Percentiles rank a stretch among this genome's conserved stretches.
Conservation (phyloP, 192 early-diverging fungal species). For the Coemansia umbellata region DNA sequence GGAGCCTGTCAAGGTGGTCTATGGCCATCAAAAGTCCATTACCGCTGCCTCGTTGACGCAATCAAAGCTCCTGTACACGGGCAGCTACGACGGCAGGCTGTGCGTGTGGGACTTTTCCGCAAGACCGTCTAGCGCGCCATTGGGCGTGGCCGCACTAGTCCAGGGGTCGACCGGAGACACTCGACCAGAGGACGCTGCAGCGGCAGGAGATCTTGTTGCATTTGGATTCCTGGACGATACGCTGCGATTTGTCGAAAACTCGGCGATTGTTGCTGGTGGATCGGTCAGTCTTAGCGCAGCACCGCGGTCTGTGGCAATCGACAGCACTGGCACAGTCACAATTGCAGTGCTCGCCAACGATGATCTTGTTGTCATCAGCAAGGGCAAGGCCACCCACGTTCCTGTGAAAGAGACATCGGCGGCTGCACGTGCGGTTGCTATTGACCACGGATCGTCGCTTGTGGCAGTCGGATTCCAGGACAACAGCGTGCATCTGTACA, state of each 20-base stretch:
- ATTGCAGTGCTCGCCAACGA: slow-evolving; percentile 33
- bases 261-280: not conserved
- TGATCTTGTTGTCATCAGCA: slow-evolving; percentile 12
- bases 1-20: slow-evolving; percentile 16
- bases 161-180: slow-evolving; percentile 6
- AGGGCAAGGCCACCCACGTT: not conserved
- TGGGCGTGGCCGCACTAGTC: slow-evolving; percentile 10
- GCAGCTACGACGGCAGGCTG: slow-evolving; percentile 92
- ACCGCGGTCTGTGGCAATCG: slow-evolving; percentile 24
- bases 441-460: not conserved
- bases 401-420: not conserved
- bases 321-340: not conserved
- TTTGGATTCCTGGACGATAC: slow-evolving; percentile 32
- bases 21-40: slow-evolving; percentile 82
- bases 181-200: slow-evolving; percentile 14
- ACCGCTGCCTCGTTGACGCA: slow-evolving; percentile 65
- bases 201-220: slow-evolving; percentile 8
- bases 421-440: slow-evolving; percentile 15
- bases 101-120: slow-evolving; percentile 62
- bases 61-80: slow-evolving; percentile 68
- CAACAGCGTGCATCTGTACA: slow-evolving; percentile 63
- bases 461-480: slow-evolving; percentile 56
- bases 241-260: slow-evolving; percentile 21
- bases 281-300: slow-evolving; percentile 15
- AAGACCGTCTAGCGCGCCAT: not conserved